Base-by-base conservation (phyloP, 768 basidiomycete genomes). In the Mycena albidolilacea region DNA sequence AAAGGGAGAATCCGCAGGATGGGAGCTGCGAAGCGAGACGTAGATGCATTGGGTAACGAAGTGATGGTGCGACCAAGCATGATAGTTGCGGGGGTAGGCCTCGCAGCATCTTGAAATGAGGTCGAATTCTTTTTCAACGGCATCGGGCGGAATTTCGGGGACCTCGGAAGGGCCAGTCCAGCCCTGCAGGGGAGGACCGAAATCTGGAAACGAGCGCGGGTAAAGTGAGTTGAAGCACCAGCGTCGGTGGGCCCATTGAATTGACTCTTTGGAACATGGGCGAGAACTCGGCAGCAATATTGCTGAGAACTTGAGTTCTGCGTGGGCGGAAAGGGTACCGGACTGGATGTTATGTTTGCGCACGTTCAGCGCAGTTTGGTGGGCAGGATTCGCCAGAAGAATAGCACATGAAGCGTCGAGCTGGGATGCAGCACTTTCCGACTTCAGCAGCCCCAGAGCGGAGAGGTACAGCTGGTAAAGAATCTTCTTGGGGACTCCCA, bases 61-160 rank as follows among this genome's bases (percentile, higher is more conserved):
- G 59, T 84, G 83, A 77, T 91, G 89, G 75, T 94, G 91, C 1
- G 84, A 78, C 93, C 93, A 94, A 5, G 91, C 92, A 79, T 91
- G 89, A 78, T 94, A 94, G 77, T 94, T 94, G 15, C 93, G 89
- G 10, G 90, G 90, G 77, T 93, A 92, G 7, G 85, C 80, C 75
- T 90, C 88, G 80, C 90, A 90, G 39, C 91, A 89, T 44, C 80
- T 79, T 48, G 85, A 80, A 15, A 86, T 81, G 60, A 90, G 75
- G 7, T 77, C 77, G 50, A 93, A 82, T 78, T 94, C 93, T n/a
- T 78, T 70, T 54, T 78, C 79, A 55, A 91, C 77, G 41, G 75
- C 76, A 0, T 79, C 77, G 23, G 82, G 78, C 30, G 85, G 77
- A 57, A 91, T 75, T 62, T 79, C 78, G 62, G 83, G 83, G 39